Evolutionary conservation across 192 early-diverging fungal species (phyloP).

Genomic region (Umbelopsis isabellina): DNA sequence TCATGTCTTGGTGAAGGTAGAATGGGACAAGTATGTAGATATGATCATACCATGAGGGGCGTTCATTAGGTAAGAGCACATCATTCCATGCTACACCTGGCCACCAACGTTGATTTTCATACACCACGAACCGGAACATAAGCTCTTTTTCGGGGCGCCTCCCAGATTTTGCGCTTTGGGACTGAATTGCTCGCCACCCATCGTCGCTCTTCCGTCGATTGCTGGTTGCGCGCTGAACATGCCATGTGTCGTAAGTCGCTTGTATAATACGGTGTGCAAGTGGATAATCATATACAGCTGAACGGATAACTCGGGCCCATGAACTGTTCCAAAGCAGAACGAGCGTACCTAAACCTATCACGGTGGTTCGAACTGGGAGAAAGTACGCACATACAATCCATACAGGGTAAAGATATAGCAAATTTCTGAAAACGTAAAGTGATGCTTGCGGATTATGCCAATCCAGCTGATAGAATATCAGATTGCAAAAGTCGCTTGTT

Average conservation of each 20-base stretch:
- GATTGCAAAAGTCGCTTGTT: slow-evolving; percentile 36
- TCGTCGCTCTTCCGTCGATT: background rate
- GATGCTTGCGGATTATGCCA: slow-evolving; percentile 44
- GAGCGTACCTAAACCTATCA: slow-evolving; percentile 36
- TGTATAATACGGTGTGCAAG: background rate
- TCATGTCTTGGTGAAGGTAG: background rate
- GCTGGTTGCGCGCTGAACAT: background rate
- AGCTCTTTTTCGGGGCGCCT: slow-evolving; percentile 27
- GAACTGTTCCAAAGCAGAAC: slow-evolving; percentile 48
- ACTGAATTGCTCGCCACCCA: slow-evolving; percentile 6
- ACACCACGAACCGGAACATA: slow-evolving; percentile 50
- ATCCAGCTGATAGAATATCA: slow-evolving; percentile 32
- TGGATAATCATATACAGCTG: slow-evolving; percentile 19
- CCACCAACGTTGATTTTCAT: slow-evolving; percentile 61
- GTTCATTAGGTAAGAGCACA: slow-evolving; percentile 52
- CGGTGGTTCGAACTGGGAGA: slow-evolving; percentile 41
- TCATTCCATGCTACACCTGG: slow-evolving; percentile 53
- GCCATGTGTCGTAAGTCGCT: background rate
- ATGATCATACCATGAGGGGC: slow-evolving; percentile 48
- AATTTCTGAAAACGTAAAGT: slow-evolving; percentile 21
- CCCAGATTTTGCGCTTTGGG: slow-evolving; percentile 6
- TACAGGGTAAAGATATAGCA: slow-evolving; percentile 35
- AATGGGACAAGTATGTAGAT: background rate
- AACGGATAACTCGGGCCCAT: slow-evolving; percentile 46
- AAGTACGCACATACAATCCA: slow-evolving; percentile 46